Evolutionary conservation across 106 monocot genomes (phyloP).

Genomic region (Dendrobium huoshanense): DNA sequence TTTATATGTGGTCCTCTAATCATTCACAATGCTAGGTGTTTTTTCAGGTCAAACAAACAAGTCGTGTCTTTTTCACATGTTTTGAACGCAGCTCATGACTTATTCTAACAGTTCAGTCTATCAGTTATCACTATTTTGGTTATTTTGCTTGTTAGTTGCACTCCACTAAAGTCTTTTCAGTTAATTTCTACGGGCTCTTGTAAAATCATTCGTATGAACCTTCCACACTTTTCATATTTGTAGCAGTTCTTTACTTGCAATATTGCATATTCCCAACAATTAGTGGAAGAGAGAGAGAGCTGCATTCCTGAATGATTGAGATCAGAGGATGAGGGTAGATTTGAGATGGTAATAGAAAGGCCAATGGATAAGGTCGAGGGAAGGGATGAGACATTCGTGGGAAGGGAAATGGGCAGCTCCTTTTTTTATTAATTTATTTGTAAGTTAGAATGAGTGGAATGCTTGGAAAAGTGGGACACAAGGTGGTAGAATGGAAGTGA

Average conservation of each 20-base stretch:
- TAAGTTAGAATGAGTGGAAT: not conserved
- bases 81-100: not conserved
- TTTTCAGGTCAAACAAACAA: not conserved
- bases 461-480: not conserved
- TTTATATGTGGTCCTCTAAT: not conserved
- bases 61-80: not conserved
- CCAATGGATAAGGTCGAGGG: not conserved
- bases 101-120: not conserved
- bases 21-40: not conserved
- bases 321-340: not conserved
- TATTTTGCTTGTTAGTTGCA: not conserved
- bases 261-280: not conserved
- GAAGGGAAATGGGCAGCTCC: not conserved
- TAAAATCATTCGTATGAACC: not conserved
- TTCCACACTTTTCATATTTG: slow-evolving; percentile 1
- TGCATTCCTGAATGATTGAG: not conserved
- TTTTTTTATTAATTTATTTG: not conserved
- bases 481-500: not conserved
- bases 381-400: not conserved
- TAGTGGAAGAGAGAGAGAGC: not conserved
- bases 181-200: not conserved
- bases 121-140: not conserved
- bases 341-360: not conserved
- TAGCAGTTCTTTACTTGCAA: not conserved
- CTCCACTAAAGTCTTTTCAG: not conserved